Percentiles rank a stretch among this genome's conserved stretches.
phyloP scores from a whole-genome alignment of 805 yeast genomes.

The Peterozyma toletana region DNA sequence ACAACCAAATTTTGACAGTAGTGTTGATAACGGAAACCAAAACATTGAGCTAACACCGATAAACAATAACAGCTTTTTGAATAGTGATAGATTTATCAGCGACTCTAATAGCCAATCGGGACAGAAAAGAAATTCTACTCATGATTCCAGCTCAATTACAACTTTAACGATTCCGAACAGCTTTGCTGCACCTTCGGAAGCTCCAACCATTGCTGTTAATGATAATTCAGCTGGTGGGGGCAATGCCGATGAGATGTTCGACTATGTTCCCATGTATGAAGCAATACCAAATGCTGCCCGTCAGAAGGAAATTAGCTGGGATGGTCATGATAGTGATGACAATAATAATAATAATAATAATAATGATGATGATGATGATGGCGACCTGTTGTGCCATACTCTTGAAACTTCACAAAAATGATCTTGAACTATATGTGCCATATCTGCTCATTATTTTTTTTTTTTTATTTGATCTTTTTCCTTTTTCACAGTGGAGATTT shows the following conservation, averaged over 20 bases:
- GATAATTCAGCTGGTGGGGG: neutral
- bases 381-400: too few relatives aligned
- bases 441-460: too few relatives aligned
- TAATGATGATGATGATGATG: too few relatives aligned
- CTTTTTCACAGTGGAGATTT: too few relatives aligned
- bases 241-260: conserved; percentile 1
- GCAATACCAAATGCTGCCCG: neutral
- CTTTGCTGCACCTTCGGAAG: neutral
- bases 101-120: neutral
- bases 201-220: neutral
- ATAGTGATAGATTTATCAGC: neutral
- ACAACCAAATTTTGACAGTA: conserved; percentile 25
- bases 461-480: too few relatives aligned
- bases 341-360: too few relatives aligned
- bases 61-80: neutral
- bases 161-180: neutral
- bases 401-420: too few relatives aligned
- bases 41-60: neutral
- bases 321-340: too few relatives aligned
- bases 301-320: too few relatives aligned
- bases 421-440: too few relatives aligned
- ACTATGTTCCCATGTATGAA: conserved; percentile 7
- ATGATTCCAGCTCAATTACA: neutral
- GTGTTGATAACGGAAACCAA: neutral
- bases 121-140: neutral